Conservation (phyloP, 345 rosid species). For the Ailanthus altissimus region DNA sequence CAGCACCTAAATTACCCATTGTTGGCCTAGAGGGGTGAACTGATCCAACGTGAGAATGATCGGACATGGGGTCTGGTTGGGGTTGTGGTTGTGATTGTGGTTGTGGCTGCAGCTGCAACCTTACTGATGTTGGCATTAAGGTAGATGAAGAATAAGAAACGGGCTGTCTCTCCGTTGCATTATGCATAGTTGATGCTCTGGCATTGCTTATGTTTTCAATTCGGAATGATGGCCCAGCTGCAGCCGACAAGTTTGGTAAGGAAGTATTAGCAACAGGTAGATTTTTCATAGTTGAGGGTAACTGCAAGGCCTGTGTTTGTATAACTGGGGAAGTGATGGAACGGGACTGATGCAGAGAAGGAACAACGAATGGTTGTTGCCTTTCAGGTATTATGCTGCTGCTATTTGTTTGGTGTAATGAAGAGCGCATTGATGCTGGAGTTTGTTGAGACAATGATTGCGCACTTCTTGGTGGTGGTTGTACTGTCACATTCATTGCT, state of each 20-base stretch:
- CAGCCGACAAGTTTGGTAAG: constrained; percentile 13
- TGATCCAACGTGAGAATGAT: constrained; percentile 18
- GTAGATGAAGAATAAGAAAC: constrained; percentile 26
- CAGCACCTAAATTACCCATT: constrained; percentile 28
- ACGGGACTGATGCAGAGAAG: constrained; percentile 23
- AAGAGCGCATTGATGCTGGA: constrained; percentile 36
- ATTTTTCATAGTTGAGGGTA: constrained; percentile 21
- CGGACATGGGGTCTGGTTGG: constrained; percentile 17
- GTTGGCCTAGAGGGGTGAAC: constrained; percentile 30
- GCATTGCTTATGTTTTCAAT: constrained; percentile 17
- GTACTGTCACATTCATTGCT: constrained; percentile 25
- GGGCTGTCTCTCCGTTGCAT: constrained; percentile 27
- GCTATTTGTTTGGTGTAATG: constrained; percentile 31
- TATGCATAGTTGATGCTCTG: constrained; percentile 20
- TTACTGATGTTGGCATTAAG: constrained; percentile 12
- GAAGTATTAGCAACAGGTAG: not conserved
- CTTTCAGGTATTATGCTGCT: constrained; percentile 25
- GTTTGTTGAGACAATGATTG: constrained; percentile 36
- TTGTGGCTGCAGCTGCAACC: constrained; percentile 28
- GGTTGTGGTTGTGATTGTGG: constrained; percentile 27
- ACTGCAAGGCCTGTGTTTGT: constrained; percentile 20
- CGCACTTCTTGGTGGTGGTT: constrained; percentile 38
- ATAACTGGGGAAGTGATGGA: constrained; percentile 21
- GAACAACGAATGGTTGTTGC: constrained; percentile 21
- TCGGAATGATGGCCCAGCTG: constrained; percentile 29